Evolutionary conservation across 2,329 filamentous ascomycete genomes (phyloP), one percentile per base, ranked within the genome.

Genomic region (Diaporthe citriasiana): DNA sequence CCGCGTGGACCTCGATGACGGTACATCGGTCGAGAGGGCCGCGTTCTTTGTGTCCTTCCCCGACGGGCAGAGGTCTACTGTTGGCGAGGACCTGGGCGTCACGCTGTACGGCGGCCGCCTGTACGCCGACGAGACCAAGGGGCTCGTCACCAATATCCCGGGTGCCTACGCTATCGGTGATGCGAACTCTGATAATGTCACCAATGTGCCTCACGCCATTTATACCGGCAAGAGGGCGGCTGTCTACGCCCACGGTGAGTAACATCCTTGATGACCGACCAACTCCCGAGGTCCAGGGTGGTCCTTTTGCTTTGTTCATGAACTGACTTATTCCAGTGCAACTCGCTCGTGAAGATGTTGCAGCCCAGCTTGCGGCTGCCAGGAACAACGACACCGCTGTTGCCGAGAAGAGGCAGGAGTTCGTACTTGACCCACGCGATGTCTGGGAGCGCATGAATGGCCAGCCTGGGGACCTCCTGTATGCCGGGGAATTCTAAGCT

Each of bases 161-260:
- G 89, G 89, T 1, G 85, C 91, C 0, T 92, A 87, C 77, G 90
- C 88, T 7, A 80, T 92, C 27, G 90, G 90, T 0, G 90, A 92
- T 76, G 87, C 87, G 17, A 92, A 92, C 80, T 86, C 85, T 42
- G 89, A 91, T 70, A 87, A 87, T n/a, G 82, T 84, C 12, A 91
- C 89, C 4, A 92, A 92, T 76, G 86, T 92, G 0, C 89, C 89
- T 0, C 90, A 91, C 75, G 90, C 90, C 0, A 85, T 92, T 77
- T 92, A 84, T 78, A 88, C 83, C 17, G 90, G 89, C 3, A 92
- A 92, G 84, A 81, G 85, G 40, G 83, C 89, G 0, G 89, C 88
- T 7, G 89, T 92, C 0, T 89, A 82, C 65, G 74, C 90, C 6
- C 90, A 92, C 76, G 85, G 89, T 90, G 78, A 83, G 88, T 82